Evolutionary conservation across 2,329 filamentous ascomycete species (phyloP), one percentile per base, ranked within the genome.

Genomic region (Remersonia thermophila): DNA sequence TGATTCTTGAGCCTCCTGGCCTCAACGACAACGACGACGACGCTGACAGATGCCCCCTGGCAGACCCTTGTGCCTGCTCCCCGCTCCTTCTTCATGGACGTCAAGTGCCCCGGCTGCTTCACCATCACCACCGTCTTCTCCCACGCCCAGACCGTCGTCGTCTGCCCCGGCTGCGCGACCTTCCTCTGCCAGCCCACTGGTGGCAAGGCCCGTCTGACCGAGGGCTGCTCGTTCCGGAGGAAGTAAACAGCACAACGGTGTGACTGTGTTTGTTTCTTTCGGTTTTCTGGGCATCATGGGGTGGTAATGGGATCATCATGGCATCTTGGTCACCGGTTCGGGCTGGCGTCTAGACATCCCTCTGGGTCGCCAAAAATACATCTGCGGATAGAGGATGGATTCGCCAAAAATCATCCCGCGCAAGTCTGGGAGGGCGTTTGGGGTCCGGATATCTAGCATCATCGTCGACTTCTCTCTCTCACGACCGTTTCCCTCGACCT

Each of bases 81-180:
- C 59, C 85, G 91, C 66, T 96, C 89, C 54, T 98, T 96, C 83
- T 98, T 98, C 84, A 98, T 98, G 91, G 91, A 98, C 66, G 91
- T 98, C 76, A 98, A 98, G 83, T 98, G 91, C 83, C 91, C 91
- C 65, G 91, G 91, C 61, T 98, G 91, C 84, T 98, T 96, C 82
- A 95, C 87, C 68, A 98, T 98, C 79, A 98, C 91, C 67, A 98
- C 91, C 67, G 91, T 98, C 70, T 98, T 96, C 84, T 96, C 89
- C 50, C 91, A 98, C 78, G 91, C 91, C 67, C 91, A 98, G 78
- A 98, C 91, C 65, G 91, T 98, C 66, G 91, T 98, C 68, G 93
- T 96, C 77, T 98, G 91, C 82, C 86, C 86, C 62, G 91, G 91
- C 60, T 98, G 91, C 84, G 94, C 89, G 59, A 95, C 93, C 58